Evolutionary conservation across 202 grass and related monocot species (phyloP).

Genomic region (Brachypodium distachyon): DNA sequence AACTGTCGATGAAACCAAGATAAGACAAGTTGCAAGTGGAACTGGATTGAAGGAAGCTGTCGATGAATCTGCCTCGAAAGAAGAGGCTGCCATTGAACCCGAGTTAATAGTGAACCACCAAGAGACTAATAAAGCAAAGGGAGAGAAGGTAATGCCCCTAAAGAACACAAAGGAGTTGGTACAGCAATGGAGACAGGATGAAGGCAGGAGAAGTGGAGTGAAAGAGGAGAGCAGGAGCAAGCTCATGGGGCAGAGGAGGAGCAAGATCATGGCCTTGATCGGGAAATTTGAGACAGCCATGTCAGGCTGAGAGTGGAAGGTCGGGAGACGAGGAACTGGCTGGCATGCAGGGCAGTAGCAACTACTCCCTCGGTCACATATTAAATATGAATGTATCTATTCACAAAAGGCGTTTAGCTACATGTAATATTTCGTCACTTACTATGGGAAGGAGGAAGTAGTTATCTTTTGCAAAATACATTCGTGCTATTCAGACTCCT

Average conservation of each 20-base stretch:
- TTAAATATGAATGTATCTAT: no score
- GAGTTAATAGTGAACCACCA: conserved; percentile 8
- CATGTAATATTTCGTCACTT: no score
- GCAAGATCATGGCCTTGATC: conserved; percentile 61
- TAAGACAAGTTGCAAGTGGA: neutral
- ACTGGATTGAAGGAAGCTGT: neutral
- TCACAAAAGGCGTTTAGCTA: no score
- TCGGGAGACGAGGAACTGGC: neutral
- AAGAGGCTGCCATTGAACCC: no score
- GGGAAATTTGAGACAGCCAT: conserved; percentile 79
- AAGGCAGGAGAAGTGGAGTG: conserved; percentile 43
- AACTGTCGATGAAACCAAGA: neutral
- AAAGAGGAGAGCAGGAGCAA: conserved; percentile 50
- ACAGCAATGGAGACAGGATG: conserved; percentile 31
- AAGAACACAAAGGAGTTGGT: neutral
- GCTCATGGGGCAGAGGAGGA: conserved; percentile 42
- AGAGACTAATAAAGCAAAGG: conserved; percentile 5
- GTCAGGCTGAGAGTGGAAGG: neutral
- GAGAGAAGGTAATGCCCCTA: neutral
- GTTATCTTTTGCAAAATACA: neutral
- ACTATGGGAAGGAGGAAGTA: no score
- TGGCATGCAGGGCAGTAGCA: neutral
- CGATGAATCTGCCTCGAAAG: no score
- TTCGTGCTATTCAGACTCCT: neutral
- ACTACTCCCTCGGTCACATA: no score